Base-by-base conservation (phyloP, 1,284 basidiomycete species). In the Agroathelia rolfsii region DNA sequence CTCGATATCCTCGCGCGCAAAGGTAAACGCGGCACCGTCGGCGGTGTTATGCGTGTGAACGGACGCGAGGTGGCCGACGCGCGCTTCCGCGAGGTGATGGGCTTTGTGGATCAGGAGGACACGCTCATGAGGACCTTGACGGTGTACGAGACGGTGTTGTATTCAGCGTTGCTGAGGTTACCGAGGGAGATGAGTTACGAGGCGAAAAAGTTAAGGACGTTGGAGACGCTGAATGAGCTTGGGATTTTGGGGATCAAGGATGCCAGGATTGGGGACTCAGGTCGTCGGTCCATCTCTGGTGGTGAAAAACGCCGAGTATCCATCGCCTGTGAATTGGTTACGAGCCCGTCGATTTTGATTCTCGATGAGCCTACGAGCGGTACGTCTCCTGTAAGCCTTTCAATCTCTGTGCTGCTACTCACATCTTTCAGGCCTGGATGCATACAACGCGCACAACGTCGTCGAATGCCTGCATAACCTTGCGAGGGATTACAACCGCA, bases 261-360 rank as follows among this genome's bases (percentile, higher is more conserved):
- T 51, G 78, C 77, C 42, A 68, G 89, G 41, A 93, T 97, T 39
- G 94, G 92, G 6, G 82, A 87, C 34, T 76, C 35, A 81, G 80
- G 77, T 28, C 69, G 73, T 41, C 72, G 92, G 8, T 88, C 85
- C 5, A 96, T 96, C 40, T 93, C 87, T 20, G 92, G 94, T 28
- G 94, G 94, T 11, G 94, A 94, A 65, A 96, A 96, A 63, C 75
- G 92, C 31, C 72, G 92, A 12, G 94, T 93, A 1, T 90, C 86
- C 0, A 97, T 98, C 42, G 94, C 94, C n/a, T 97, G 94, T 53
- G 94, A 97, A 59, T 68, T 98, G 15, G 94, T 97, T 23, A 98
- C 93, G 0, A 89, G 86, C 32, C 93, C 93, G 3, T 90, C 86
- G 1, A 92, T 98, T 37, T 58, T 98, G 28, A 95, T 97, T 67